phyloP scores from a whole-genome alignment of 2,329 filamentous ascomycete genomes.

The Colletotrichum gloeosporioides region DNA sequence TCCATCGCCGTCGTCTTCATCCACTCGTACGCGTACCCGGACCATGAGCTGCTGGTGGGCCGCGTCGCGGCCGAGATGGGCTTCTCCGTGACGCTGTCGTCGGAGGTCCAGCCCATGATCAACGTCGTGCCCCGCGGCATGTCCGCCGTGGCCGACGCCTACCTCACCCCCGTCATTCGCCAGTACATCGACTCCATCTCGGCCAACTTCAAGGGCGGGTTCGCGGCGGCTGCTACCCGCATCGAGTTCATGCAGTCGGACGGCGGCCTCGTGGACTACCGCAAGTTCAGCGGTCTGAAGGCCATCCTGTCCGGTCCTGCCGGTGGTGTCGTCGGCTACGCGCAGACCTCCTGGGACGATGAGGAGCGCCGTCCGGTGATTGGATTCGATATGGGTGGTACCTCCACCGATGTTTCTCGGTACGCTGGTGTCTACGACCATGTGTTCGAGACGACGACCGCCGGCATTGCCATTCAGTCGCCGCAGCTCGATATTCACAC shows the following conservation, averaged over 20 bases:
- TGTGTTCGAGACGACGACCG: conserved; percentile 76
- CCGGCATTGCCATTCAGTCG: conserved; percentile 78
- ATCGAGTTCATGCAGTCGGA: conserved; percentile 78
- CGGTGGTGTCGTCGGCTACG: conserved; percentile 80
- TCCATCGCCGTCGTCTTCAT: conserved; percentile 67
- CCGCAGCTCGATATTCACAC: conserved; percentile 86
- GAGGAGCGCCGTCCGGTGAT: conserved; percentile 73
- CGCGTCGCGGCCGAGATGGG: conserved; percentile 42
- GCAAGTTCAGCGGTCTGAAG: conserved; percentile 70
- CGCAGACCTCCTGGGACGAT: conserved; percentile 73
- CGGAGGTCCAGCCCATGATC: conserved; percentile 45
- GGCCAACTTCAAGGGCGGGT: conserved; percentile 40
- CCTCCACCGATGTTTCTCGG: conserved; percentile 75
- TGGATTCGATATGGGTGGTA: conserved; percentile 77
- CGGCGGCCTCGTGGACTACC: conserved; percentile 56
- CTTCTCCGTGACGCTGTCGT: conserved; percentile 44
- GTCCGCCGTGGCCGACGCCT: conserved; percentile 48
- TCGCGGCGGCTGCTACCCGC: conserved; percentile 43
- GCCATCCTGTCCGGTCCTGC: conserved; percentile 77
- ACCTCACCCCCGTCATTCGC: conserved; percentile 44
- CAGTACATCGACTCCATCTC: conserved; percentile 39
- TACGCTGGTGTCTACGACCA: conserved; percentile 57
- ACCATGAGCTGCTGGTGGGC: conserved; percentile 52
- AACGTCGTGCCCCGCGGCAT: conserved; percentile 50
- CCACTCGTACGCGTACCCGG: conserved; percentile 70